Base-by-base conservation (phyloP, 495 filamentous ascomycete species). In the Penicillium maclennaniae region DNA sequence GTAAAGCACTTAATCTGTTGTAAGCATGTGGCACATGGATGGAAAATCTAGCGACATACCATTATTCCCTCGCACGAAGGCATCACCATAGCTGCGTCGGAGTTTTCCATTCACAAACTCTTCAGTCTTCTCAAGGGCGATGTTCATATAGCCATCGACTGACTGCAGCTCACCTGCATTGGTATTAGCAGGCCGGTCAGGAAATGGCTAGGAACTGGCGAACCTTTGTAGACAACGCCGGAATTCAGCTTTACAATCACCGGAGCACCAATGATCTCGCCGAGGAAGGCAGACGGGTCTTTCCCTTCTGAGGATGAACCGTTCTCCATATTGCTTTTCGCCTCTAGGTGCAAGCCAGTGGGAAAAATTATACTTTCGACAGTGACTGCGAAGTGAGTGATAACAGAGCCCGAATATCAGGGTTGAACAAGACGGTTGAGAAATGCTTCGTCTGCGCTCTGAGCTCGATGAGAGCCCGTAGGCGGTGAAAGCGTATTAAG, bases 121-220 rank as follows among this genome's bases (percentile, higher is more conserved):
- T 55, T 91, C 86, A 0, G 91, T 92, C 69, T 95, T 92, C 66
- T 97, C 93, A 3, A 98, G 80, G 17, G 93, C 91, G 58, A 98
- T 95, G 69, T 98, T 97, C 93, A 98, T 97, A 67, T 97, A 98
- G 37, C 95, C 95, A 67, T 98, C 93, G 40, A 97, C 91, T 0
- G 91, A 95, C 61, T 96, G 90, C n/a, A 96, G 79, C 62, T 95
- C 88, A 36, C 92, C 92, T 96, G 45, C 8, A 43, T 8, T 7
- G 0, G 6, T 14, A 41, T 62, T 53, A 69, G 43, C 19, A 44
- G 14, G 23, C 4, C 27, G n/a, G 12, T 1, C 19, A 14, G 14
- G 36, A 27, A 10, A 8, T 17, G 17, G 15, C 4, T 4, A 16
- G 10, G 14, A 6, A n/a, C 16, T 25, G 47, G 2, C 6, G 43